phyloP scores from a whole-genome alignment of 768 basidiomycete species.

The Boletus rufocinnamomeus region DNA sequence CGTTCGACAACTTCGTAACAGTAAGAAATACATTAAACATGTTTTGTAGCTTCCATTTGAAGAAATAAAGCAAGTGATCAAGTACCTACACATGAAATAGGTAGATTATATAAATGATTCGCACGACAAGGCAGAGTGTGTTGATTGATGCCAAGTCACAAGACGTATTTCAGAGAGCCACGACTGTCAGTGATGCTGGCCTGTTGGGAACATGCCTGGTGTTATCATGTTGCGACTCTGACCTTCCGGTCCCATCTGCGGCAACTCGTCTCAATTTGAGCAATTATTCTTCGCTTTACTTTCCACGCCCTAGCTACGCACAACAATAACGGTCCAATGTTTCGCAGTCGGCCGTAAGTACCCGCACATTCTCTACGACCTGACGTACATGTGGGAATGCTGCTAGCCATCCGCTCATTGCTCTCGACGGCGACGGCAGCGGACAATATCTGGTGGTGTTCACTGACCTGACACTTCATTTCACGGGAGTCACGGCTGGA shows the following conservation, averaged over 20 bases:
- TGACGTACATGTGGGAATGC: not conserved
- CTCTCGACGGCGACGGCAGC: not conserved
- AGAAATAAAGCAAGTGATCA: too few species aligned
- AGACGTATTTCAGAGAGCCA: too few species aligned
- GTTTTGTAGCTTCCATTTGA: too few species aligned
- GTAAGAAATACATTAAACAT: too few species aligned
- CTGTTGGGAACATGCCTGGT: not conserved
- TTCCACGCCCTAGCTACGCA: not conserved
- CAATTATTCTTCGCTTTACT: not conserved
- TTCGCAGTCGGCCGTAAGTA: not conserved
- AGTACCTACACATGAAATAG: too few species aligned
- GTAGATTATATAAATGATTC: too few species aligned
- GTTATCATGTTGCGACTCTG: too few species aligned
- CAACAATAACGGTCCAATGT: not conserved
- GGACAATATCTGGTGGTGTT: not conserved
- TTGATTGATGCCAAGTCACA: too few species aligned
- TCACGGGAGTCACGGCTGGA: too few species aligned
- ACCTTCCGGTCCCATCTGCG: too few species aligned
- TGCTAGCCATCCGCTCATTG: not conserved
- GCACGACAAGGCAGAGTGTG: too few species aligned
- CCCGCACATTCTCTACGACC: not conserved
- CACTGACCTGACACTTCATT: not conserved
- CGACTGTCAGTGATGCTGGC: not conserved
- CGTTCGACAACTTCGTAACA: too few species aligned
- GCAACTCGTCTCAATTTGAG: not conserved